phyloP scores from a whole-genome alignment of 2,329 filamentous ascomycete species.

The Colletotrichum lentis region DNA sequence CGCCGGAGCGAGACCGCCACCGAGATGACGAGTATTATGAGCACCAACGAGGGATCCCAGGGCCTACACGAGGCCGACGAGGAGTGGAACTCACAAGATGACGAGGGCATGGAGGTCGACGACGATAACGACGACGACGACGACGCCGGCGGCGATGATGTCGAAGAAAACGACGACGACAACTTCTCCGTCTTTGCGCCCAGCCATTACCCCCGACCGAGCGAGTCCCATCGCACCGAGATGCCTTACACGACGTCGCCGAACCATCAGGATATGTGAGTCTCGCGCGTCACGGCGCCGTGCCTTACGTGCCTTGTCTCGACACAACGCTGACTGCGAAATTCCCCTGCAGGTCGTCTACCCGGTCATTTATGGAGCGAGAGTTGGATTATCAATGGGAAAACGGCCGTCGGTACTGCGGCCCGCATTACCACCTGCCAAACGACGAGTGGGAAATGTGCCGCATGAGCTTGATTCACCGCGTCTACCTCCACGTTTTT shows the following conservation, averaged over 20 bases:
- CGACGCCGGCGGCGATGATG: conserved; percentile 52
- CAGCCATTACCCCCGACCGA: conserved; percentile 51
- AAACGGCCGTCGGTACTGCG: conserved; percentile 69
- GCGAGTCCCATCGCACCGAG: conserved; percentile 48
- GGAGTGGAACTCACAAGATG: conserved; percentile 32
- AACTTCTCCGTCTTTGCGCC: conserved; percentile 55
- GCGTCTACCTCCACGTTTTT: conserved; percentile 65
- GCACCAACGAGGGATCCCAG: conserved; percentile 46
- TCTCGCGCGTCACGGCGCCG: conserved; percentile 19
- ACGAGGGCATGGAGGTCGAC: conserved; percentile 41
- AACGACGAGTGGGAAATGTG: conserved; percentile 73
- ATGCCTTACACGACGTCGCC: conserved; percentile 45
- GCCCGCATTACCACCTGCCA: conserved; percentile 68
- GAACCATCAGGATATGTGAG: conserved; percentile 53
- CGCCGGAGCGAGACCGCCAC: conserved; percentile 48
- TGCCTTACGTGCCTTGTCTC: conserved; percentile 12
- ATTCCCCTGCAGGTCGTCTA: conserved; percentile 50
- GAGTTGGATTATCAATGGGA: conserved; percentile 67
- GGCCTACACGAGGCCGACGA: conserved; percentile 40
- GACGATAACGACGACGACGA: conserved; percentile 53
- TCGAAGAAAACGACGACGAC: conserved; percentile 53
- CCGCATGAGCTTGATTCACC: conserved; percentile 68
- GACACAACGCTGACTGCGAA: conserved; percentile 31
- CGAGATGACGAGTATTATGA: conserved; percentile 50
- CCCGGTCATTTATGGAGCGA: conserved; percentile 58